Conservation (phyloP, 345 rosid species). For the Dipteronia dyeriana region DNA sequence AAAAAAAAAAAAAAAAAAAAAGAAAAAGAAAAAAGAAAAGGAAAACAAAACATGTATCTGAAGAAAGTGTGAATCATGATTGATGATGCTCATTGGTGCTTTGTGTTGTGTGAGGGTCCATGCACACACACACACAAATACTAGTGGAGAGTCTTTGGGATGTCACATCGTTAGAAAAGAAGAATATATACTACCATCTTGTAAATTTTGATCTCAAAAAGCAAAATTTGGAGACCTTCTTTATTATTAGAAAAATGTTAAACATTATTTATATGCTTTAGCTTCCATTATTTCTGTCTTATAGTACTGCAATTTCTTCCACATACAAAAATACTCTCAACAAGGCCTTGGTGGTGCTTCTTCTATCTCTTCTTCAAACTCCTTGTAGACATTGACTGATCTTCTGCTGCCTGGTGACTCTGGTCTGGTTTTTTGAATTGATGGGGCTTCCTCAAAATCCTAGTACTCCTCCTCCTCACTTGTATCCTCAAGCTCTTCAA, state of each 20-base stretch:
- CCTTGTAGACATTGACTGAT: constrained; percentile 26
- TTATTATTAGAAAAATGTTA: constrained; percentile 18
- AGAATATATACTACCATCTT: constrained; percentile 31
- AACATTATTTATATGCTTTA: constrained; percentile 16
- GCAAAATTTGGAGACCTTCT: constrained; percentile 15
- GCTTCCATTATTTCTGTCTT: constrained; percentile 10
- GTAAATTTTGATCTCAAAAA: constrained; percentile 34
- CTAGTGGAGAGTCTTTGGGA: constrained; percentile 45
- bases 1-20: neutral
- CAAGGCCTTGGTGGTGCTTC: constrained; percentile 9
- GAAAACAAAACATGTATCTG: neutral
- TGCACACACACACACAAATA: neutral
- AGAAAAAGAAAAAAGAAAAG: too few relatives aligned
- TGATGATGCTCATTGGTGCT: constrained; percentile 28
- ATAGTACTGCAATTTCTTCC: neutral
- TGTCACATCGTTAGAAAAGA: constrained; percentile 43
- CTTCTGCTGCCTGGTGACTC: too few relatives aligned
- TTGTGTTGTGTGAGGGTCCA: constrained; percentile 39
- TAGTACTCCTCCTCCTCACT: constrained; percentile 62
- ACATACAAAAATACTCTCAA: constrained; percentile 11
- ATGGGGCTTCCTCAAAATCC: constrained; percentile 75
- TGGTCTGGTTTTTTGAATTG: neutral
- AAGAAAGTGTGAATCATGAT: constrained; percentile 17
- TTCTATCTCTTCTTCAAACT: neutral
- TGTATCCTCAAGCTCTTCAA: constrained; percentile 82